Percentiles rank a stretch among this genome's conserved stretches.
These are phyloP conservation scores for Tylopilus rubrobrunneus DNA, from an alignment of 768 basidiomycete genomes.

Conservation along the genomic window DNA sequence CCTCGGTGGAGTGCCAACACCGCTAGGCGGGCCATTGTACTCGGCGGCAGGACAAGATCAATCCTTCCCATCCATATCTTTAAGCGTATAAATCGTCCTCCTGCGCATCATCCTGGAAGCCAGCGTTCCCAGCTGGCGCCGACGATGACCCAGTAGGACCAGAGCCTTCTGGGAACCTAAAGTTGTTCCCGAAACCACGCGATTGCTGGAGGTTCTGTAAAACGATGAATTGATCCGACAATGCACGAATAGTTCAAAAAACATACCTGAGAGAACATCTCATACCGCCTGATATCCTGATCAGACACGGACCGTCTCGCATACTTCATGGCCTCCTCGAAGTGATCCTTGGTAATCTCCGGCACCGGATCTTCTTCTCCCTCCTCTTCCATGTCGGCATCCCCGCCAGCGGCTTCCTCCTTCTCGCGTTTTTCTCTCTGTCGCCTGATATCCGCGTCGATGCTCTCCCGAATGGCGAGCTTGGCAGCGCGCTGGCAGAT, in stretches of 20 bases:
- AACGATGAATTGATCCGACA: not conserved
- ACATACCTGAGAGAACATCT: constrained; percentile 91
- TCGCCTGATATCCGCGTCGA: constrained; percentile 83
- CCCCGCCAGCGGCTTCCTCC: constrained; percentile 64
- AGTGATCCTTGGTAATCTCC: constrained; percentile 85
- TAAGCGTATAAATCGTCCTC: constrained; percentile 93
- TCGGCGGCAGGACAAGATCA: not conserved
- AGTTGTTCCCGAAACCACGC: constrained; percentile 88
- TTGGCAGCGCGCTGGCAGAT: constrained; percentile 98
- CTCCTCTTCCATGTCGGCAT: constrained; percentile 66
- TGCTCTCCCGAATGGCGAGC: constrained; percentile 91
- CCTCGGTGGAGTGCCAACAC: not conserved
- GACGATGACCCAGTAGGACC: constrained; percentile 33
- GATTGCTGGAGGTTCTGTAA: constrained; percentile 82
- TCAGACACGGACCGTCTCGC: constrained; percentile 97
- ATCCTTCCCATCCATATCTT: not conserved
- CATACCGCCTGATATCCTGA: constrained; percentile 94
- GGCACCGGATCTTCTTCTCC: constrained; percentile 87
- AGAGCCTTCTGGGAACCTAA: constrained; percentile 93
- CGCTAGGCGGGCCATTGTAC: not conserved
- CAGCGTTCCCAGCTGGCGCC: constrained; percentile 60
- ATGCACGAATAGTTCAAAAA: not conserved
- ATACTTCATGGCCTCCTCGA: constrained; percentile 98
- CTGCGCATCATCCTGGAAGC: constrained; percentile 79
- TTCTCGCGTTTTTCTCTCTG: constrained; percentile 77